Evolutionary conservation across 441 rosid genomes (phyloP), one percentile per base, ranked within the genome.

Genomic region (Bruguiera hainesii): DNA sequence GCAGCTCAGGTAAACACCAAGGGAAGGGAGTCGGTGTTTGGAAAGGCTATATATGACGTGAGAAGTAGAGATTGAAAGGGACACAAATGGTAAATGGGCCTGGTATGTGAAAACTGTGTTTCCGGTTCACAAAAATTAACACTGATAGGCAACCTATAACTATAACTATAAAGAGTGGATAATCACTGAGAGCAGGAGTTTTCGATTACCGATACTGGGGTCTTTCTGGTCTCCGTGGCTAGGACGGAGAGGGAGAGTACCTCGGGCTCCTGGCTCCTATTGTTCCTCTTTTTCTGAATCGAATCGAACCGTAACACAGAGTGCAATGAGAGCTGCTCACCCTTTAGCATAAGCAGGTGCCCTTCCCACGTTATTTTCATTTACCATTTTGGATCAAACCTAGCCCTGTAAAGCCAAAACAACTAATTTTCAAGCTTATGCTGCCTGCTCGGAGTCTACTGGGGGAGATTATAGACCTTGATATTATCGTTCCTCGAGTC

Each of bases 181-280:
- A 23, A 55, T 55, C 58, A 46, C 7, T 52, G 31, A n/a, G 20
- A 50, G 51, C 51, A 63, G 63, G 58, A 55, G 58, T 7, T 21
- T 5, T 42, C 73, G 60, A 58, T 78, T 69, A 37, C 75, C 74
- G 16, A 69, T 71, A 39, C 55, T 39, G 62, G 68, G 71, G 53
- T 23, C 25, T 11, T 60, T 9, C 28, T 33, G 57, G 48, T 2
- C 18, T 31, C 23, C 53, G 60, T 61, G 50, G 21, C 0, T 5
- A 30, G 49, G 13, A 23, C 18, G 11, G 63, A 57, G 63, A 42
- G 66, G 50, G 76, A 65, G 48, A 66, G 13, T 5, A n/a, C 10
- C 8, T 49, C 60, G 49, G 66, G 6, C 65, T 5, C 23, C 25
- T 5, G 46, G 15, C 46, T 37, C 46, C 46, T 10, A 10, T 37